Evolutionary conservation across 257 asterid species (phyloP).

Genomic region (Solanum clarkiae): DNA sequence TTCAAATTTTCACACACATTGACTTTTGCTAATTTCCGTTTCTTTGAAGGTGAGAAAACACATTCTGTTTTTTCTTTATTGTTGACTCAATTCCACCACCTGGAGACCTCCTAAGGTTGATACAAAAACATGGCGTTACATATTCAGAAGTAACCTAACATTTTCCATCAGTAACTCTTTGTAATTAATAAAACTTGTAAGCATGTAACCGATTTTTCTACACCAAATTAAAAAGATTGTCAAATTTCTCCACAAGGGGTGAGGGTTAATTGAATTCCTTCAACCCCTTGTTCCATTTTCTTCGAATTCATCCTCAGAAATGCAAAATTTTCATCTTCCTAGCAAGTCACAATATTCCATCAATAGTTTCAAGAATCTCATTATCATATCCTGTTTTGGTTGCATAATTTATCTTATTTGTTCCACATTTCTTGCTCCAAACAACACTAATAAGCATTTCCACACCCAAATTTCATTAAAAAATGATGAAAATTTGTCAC

Average conservation of each 20-base stretch:
- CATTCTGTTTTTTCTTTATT: neutral
- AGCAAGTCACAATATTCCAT: slow-evolving; percentile 9
- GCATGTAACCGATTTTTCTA: neutral
- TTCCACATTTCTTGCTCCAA: slow-evolving; percentile 15
- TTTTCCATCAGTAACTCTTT: neutral
- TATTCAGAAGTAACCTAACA: neutral
- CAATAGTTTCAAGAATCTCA: slow-evolving; percentile 13
- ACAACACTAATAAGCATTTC: neutral
- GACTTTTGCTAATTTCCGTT: neutral
- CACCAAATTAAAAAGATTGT: neutral
- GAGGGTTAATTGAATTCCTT: neutral
- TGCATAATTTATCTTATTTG: slow-evolving; percentile 18
- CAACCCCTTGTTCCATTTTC: neutral
- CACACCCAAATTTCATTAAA: slow-evolving; percentile 12
- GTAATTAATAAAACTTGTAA: neutral
- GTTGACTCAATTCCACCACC: slow-evolving; percentile 3
- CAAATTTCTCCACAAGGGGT: neutral
- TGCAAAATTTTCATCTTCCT: slow-evolving; percentile 20
- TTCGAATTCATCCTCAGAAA: neutral
- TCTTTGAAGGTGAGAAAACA: neutral
- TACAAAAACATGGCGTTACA: neutral
- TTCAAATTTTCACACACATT: neutral
- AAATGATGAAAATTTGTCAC: neutral
- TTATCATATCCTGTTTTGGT: slow-evolving; percentile 13
- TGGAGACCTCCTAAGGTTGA: neutral